Evolutionary conservation across 441 rosid genomes (phyloP).

Genomic region (Raphanus hybrid): DNA sequence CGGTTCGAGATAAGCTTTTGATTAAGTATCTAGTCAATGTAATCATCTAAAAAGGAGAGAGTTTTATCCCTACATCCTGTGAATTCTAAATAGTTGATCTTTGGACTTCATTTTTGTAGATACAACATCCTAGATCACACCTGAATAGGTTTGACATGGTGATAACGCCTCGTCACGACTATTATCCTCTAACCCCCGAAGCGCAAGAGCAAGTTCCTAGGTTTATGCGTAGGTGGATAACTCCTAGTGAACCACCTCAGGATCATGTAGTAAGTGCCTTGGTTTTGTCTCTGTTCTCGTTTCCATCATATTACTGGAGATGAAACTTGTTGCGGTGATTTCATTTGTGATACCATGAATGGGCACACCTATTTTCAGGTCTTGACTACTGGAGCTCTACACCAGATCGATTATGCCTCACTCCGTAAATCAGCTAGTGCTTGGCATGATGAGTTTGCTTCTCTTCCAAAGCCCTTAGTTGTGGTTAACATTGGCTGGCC

Average conservation of each 20-base stretch:
- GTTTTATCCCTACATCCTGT: background rate
- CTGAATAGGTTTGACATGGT: constrained; percentile 90
- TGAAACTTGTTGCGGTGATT: constrained; percentile 21
- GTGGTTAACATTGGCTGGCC: constrained; percentile 95
- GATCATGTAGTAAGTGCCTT: constrained; percentile 66
- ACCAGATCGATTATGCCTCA: constrained; percentile 80
- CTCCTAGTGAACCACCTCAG: constrained; percentile 81
- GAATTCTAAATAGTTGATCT: background rate
- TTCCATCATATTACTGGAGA: constrained; percentile 1
- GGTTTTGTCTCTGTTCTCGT: background rate
- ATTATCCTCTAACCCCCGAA: constrained; percentile 79
- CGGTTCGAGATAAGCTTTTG: background rate
- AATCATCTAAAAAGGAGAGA: background rate
- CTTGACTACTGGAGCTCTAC: constrained; percentile 86
- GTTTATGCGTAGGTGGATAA: constrained; percentile 77
- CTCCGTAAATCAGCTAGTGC: constrained; percentile 75
- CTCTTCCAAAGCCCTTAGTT: constrained; percentile 81
- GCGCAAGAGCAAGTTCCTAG: constrained; percentile 75
- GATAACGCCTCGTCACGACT: constrained; percentile 90
- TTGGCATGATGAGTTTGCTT: constrained; percentile 92
- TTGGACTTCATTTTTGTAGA: constrained; percentile 48
- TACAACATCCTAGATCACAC: constrained; percentile 87
- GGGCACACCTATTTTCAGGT: constrained; percentile 52
- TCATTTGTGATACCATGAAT: constrained; percentile 18
- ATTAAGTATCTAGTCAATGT: constrained; percentile 10